These are phyloP conservation scores for Glycine tomentella DNA, from an alignment of 306 rosid species.

Conservation along the genomic window DNA sequence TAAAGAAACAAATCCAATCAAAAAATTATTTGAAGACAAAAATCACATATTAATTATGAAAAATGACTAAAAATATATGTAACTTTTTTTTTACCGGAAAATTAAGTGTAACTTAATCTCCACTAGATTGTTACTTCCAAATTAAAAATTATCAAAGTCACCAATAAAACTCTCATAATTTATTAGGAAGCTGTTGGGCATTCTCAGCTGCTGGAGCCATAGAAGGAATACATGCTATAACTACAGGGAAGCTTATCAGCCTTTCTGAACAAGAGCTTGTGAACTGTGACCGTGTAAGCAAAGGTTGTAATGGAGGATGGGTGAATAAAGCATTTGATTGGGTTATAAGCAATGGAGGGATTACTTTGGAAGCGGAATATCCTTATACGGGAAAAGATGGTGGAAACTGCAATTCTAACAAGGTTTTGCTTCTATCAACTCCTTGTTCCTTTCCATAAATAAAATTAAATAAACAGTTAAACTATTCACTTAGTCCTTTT, in stretches of 20 bases:
- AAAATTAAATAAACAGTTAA: neutral
- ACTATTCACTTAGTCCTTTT: too few species aligned
- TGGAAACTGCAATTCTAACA: constrained; percentile 37
- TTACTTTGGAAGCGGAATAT: neutral
- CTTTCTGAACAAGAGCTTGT: constrained; percentile 27
- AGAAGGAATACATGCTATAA: neutral
- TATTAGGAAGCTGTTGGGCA: too few species aligned
- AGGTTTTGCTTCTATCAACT: neutral
- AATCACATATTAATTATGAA: too few species aligned
- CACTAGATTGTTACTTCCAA: too few species aligned
- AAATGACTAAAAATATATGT: too few species aligned
- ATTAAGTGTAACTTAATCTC: too few species aligned
- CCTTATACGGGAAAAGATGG: constrained; percentile 4
- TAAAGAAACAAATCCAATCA: too few species aligned
- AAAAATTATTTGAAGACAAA: too few species aligned
- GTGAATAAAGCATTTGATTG: constrained; percentile 49
- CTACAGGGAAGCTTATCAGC: neutral
- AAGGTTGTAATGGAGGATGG: constrained; percentile 44
- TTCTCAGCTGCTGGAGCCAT: too few species aligned
- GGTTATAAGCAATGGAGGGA: constrained; percentile 8
- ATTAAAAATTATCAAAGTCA: too few species aligned
- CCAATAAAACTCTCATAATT: too few species aligned
- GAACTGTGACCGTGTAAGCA: neutral
- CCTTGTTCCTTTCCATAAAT: neutral
- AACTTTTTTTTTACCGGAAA: too few species aligned